phyloP scores from a whole-genome alignment of 2,329 filamentous ascomycete genomes.

The Neonectria punicea region DNA sequence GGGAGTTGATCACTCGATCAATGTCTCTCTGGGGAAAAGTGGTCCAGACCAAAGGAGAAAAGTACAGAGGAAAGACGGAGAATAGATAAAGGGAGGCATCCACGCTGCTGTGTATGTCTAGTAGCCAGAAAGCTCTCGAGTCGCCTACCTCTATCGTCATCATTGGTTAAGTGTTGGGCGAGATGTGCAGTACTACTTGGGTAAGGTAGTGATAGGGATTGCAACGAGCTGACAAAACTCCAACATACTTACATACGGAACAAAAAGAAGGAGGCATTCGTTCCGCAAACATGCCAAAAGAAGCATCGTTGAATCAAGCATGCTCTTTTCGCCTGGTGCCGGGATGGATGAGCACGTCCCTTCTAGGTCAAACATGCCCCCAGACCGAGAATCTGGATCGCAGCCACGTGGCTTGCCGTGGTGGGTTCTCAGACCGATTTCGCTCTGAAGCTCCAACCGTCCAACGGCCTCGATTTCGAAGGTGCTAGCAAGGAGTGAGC shows the following conservation, averaged over 20 bases:
- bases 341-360: background rate
- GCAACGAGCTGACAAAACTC: background rate
- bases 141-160: background rate
- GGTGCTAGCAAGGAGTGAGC: background rate
- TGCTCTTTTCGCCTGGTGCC: background rate
- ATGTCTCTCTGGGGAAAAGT: background rate
- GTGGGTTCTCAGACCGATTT: background rate
- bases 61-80: background rate
- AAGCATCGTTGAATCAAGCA: background rate
- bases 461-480: background rate
- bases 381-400: background rate
- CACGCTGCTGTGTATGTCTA: background rate
- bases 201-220: background rate
- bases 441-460: background rate
- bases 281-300: background rate
- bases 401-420: constrained; percentile 28
- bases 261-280: background rate
- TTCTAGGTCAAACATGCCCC: background rate
- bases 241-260: background rate
- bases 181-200: background rate
- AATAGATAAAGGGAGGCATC: background rate
- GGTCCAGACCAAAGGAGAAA: background rate
- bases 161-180: background rate
- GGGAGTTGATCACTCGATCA: constrained; percentile 20
- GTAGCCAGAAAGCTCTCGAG: background rate